A percentile compares a stretch with the other conserved stretches of the same genome.
phyloP scores from a whole-genome alignment of 2,329 filamentous ascomycete species.

The Alternaria sp. region DNA sequence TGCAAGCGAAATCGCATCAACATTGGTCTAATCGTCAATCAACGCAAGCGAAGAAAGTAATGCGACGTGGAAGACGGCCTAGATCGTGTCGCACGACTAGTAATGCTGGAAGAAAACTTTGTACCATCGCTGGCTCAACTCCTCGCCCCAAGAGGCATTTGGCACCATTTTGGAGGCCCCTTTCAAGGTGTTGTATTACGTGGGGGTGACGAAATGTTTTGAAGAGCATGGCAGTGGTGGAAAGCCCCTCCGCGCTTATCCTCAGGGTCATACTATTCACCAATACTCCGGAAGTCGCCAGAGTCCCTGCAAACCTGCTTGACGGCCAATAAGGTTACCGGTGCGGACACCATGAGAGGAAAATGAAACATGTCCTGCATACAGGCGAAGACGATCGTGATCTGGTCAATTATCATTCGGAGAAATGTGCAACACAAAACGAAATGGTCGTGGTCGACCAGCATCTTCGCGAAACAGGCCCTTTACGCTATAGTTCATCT shows the following conservation, averaged over 20 bases:
- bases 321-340: slow-evolving; percentile 34
- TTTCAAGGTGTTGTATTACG: neutral
- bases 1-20: slow-evolving; percentile 1
- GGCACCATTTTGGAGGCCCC: neutral
- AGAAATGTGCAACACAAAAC: slow-evolving; percentile 8
- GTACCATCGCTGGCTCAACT: neutral
- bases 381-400: slow-evolving; percentile 15
- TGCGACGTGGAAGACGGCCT: neutral
- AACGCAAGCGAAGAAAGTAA: slow-evolving; percentile 10
- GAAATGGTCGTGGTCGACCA: slow-evolving; percentile 13
- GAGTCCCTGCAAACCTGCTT: slow-evolving; percentile 14
- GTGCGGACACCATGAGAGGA: slow-evolving; percentile 18
- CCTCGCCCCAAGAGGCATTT: neutral
- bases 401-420: slow-evolving; percentile 28
- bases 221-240: slow-evolving; percentile 23
- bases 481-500: slow-evolving; percentile 26
- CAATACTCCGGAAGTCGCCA: slow-evolving; percentile 11
- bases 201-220: slow-evolving; percentile 6
- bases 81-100: neutral
- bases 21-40: neutral
- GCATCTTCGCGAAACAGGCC: slow-evolving; percentile 37
- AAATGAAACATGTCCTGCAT: slow-evolving; percentile 36
- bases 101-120: neutral
- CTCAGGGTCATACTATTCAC: slow-evolving; percentile 28
- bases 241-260: slow-evolving; percentile 39